Evolutionary conservation across 176 grass and related monocot genomes (phyloP), one percentile per base, ranked within the genome.

Genomic region (Cymbopogon citratus): DNA sequence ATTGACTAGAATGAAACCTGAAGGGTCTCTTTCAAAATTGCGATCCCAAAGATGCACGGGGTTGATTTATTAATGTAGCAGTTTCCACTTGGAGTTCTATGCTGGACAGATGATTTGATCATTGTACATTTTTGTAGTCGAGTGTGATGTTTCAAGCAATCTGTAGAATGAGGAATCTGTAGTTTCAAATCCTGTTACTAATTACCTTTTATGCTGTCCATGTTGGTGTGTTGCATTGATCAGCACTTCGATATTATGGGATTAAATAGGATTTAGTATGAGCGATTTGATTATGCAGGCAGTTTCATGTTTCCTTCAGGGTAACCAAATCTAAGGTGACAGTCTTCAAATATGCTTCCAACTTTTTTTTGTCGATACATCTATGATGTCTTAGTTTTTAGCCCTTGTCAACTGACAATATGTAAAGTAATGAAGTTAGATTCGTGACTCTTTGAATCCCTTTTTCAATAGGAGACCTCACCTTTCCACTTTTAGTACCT

Each of bases 251-350:
- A 72, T 59, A 39, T 49, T 54, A 16, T 73, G 59, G 18, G 33
- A 11, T 66, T 80, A 12, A 4, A 54, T 43, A 19, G 5, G 36
- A 59, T 66, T 74, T 74, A 44, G 18, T 0, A 5, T 62, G 23
- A 34, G 7, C 4, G n/a, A 73, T 49, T 49, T 61, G 35, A 27
- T 18, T 69, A 7, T 10, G 15, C 64, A 66, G 34, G 62, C 23
- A 43, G 33, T 51, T 10, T 9, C 5, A 3, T 80, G 31, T 21
- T 16, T 63, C 75, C 26, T 46, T 69, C 65, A 64, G 31, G 63
- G 72, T 82, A 87, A 49, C 4, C n/a, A 79, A 52, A 80, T 18
- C n/a, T n/a, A n/a, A n/a, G n/a, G n/a, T n/a, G 21, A 39, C n/a
- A 18, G 69, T 61, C n/a, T 63, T 48, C 40, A 61, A n/a, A 34